phyloP scores from a whole-genome alignment of 148 eudicot species.

The Bassia scoparia region DNA sequence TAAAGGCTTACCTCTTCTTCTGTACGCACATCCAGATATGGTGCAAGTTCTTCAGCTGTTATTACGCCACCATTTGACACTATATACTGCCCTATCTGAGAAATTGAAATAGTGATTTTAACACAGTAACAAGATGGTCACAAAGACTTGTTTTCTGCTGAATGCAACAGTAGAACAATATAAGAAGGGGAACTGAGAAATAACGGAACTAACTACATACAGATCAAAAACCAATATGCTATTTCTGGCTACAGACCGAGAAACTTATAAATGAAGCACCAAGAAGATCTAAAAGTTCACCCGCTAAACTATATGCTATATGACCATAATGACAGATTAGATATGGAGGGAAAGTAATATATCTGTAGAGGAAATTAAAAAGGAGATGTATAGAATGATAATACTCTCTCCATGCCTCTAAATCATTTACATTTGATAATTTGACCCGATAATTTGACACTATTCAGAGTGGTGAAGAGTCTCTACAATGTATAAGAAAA shows the following conservation, averaged over 20 bases:
- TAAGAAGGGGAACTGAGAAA: not conserved
- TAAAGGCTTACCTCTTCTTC: constrained; percentile 37
- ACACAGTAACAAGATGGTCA: not conserved
- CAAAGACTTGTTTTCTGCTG: not conserved
- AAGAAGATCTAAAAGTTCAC: not conserved
- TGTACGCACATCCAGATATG: constrained; percentile 77
- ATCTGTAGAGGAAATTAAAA: too few relatives aligned
- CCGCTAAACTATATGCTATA: not conserved
- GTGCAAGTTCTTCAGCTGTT: constrained; percentile 97
- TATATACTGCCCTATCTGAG: constrained; percentile 85
- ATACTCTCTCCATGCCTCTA: too few relatives aligned
- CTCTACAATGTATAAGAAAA: too few relatives aligned
- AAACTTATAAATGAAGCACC: not conserved
- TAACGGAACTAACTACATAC: not conserved
- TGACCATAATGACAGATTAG: not conserved
- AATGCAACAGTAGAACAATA: not conserved
- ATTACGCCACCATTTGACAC: constrained; percentile 84
- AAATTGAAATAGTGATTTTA: constrained; percentile 3
- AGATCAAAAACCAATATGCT: not conserved
- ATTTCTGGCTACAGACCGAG: not conserved
- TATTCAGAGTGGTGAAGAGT: too few relatives aligned
- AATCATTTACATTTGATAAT: too few relatives aligned
- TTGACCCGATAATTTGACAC: too few relatives aligned
- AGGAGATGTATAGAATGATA: too few relatives aligned
- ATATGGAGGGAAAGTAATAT: not conserved